phyloP scores from a whole-genome alignment of 1,139 yeast genomes.

The Suhomyces bokatorum region DNA sequence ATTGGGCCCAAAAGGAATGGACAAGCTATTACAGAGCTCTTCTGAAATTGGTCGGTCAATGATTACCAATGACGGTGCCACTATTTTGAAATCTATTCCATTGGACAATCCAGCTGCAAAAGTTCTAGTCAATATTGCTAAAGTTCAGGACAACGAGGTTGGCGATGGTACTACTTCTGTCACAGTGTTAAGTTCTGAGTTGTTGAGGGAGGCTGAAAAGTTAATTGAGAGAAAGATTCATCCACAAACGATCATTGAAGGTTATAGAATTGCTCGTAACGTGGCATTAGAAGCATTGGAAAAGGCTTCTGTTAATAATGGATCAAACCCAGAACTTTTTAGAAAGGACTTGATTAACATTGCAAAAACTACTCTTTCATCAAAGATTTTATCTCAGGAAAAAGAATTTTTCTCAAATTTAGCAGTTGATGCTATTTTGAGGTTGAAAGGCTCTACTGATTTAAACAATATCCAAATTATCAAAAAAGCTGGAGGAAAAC shows the following conservation, averaged over 20 bases:
- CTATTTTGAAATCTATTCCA: conserved; percentile 90
- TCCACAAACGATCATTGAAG: conserved; percentile 97
- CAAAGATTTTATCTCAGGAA: conserved; percentile 93
- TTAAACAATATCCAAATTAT: conserved; percentile 92
- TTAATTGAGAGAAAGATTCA: conserved; percentile 91
- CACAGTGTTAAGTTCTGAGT: conserved; percentile 84
- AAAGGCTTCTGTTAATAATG: conserved; percentile 74
- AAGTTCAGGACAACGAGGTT: conserved; percentile 97
- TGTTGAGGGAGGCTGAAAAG: conserved; percentile 92
- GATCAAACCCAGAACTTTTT: conserved; percentile 60
- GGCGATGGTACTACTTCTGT: conserved; percentile 99
- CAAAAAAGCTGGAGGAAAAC: conserved; percentile 89
- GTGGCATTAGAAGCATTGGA: conserved; percentile 84
- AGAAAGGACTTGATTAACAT: conserved; percentile 78
- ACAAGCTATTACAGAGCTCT: conserved; percentile 86
- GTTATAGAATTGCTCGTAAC: conserved; percentile 82
- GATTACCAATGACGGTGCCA: conserved; percentile 98
- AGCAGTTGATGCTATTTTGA: conserved; percentile 91
- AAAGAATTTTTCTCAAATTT: conserved; percentile 83
- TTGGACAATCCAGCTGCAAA: conserved; percentile 98
- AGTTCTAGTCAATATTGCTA: conserved; percentile 90
- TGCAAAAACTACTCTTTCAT: conserved; percentile 90
- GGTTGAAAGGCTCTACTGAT: conserved; percentile 93
- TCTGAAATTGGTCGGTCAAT: conserved; percentile 69
- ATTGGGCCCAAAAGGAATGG: conserved; percentile 98